Base-by-base conservation (phyloP, 2,329 filamentous ascomycete species). In the Ascochyta koolunga region DNA sequence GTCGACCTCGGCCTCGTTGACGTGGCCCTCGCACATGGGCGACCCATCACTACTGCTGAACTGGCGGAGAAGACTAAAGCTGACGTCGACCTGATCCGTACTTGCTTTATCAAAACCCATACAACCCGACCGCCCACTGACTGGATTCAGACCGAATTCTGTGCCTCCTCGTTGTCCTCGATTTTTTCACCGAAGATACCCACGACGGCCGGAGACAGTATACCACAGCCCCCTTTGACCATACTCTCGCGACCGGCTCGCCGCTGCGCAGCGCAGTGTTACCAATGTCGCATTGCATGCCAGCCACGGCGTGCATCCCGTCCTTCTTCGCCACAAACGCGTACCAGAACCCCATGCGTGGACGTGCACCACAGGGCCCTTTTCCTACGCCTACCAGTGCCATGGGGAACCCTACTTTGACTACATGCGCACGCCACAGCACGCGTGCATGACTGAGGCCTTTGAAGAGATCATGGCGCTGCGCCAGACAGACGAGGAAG, bases 391-490 rank as follows among this genome's bases (percentile, higher is more conserved):
- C 2, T 48, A 51, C 27, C 22, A 43, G 7, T 49, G 37, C 37
- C 48, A 51, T 18, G 51, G 65, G 5, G 32, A 60, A 9, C 55
- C 66, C 31, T 67, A 64, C 46, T 75, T 71, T 18, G 65, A 68
- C 3, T 71, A 58, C 59, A 31, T 75, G 5, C 35, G 35, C 11
- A 37, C 18, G 8, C 50, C 37, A 3, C 51, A 60, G 3, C 55
- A 67, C 2, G 64, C 62, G 2, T 43, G 32, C 2, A 38, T 54
- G 3, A 61, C 63, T 24, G 24, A 51, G 11, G 66, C 56, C 1
- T 74, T 73, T 57, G 73, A 75, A 49, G 48, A 44, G 1, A 59
- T 60, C 1, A 73, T 75, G 71, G 56, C 33, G 9, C 32, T 62
- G 32, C 42, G 47, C 21, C 42, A 41, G 39, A 52, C 29, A 10